Percentiles rank a stretch among this genome's conserved stretches.
Conservation (phyloP, 495 filamentous ascomycete species). For the Penicillium salamii region DNA sequence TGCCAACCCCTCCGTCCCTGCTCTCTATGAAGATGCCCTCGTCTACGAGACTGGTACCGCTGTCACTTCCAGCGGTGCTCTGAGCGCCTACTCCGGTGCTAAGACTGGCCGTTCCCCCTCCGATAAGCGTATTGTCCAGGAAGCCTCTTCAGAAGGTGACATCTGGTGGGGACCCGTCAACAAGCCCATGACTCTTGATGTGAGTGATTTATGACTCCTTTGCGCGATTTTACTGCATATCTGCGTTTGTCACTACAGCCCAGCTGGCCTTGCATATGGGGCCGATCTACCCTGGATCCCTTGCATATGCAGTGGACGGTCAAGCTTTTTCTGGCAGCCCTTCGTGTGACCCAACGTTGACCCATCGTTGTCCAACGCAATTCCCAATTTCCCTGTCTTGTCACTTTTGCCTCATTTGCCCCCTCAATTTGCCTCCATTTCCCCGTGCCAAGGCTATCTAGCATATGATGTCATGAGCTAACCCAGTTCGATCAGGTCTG, state of each 20-base stretch:
- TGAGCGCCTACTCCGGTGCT: slow-evolving; percentile 95
- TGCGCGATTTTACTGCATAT: slow-evolving; percentile 24
- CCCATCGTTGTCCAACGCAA: too few species aligned
- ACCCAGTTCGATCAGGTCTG: slow-evolving; percentile 67
- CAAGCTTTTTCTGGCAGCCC: slow-evolving; percentile 39
- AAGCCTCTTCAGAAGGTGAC: slow-evolving; percentile 81
- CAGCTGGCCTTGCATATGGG: slow-evolving; percentile 30
- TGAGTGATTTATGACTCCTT: slow-evolving; percentile 51
- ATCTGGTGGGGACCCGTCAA: slow-evolving; percentile 99
- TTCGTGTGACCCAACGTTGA: slow-evolving; percentile 7
- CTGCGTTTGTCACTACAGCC: slow-evolving; percentile 4
- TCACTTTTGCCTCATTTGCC: neutral
- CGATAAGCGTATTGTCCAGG: slow-evolving; percentile 96
- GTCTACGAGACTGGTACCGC: slow-evolving; percentile 98
- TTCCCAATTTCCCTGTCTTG: neutral
- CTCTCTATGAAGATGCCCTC: slow-evolving; percentile 97
- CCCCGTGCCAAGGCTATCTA: slow-evolving; percentile 21
- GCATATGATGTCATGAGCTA: slow-evolving; percentile 40
- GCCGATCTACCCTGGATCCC: slow-evolving; percentile 23
- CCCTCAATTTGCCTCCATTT: slow-evolving; percentile 13
- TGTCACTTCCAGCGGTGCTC: slow-evolving; percentile 89
- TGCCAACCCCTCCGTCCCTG: slow-evolving; percentile 85
- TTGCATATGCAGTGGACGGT: slow-evolving; percentile 24
- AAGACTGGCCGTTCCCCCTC: slow-evolving; percentile 96
- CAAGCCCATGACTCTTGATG: slow-evolving; percentile 97